Percentiles rank a stretch among this genome's conserved stretches.
Conservation (phyloP, 495 filamentous ascomycete species). For the Xylaria curta region DNA sequence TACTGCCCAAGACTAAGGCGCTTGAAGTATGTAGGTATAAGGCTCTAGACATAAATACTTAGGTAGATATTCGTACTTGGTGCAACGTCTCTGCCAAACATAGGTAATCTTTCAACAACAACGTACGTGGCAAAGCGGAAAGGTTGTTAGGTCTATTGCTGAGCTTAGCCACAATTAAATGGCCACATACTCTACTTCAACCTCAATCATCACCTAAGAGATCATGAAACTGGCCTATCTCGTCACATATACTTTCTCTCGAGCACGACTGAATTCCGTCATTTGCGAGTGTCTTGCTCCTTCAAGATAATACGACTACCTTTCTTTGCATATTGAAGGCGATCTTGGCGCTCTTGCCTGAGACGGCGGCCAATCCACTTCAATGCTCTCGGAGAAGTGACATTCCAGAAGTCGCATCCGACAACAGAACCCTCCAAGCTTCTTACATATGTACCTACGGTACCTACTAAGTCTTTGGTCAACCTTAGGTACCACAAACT, state of each 20-base stretch:
- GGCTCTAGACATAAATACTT: background rate
- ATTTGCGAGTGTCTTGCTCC: background rate
- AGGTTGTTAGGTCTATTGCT: background rate
- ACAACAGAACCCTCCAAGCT: background rate
- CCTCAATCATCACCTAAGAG: background rate
- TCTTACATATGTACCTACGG: background rate
- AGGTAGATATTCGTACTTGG: background rate
- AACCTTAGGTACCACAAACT: background rate
- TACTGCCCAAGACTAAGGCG: background rate
- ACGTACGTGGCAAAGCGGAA: background rate
- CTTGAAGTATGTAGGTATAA: background rate
- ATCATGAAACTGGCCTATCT: background rate
- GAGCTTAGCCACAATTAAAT: slow-evolving; percentile 2
- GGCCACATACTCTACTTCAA: slow-evolving; percentile 16
- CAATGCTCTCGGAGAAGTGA: background rate
- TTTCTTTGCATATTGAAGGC: background rate
- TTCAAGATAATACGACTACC: background rate
- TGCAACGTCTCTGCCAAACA: background rate
- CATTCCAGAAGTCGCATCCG: background rate
- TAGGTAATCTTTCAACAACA: background rate
- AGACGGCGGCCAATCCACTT: background rate
- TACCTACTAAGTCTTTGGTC: too few relatives aligned
- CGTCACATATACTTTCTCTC: background rate
- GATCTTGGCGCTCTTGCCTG: background rate
- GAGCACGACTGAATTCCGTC: background rate